A percentile compares a stretch with the other conserved stretches of the same genome.
phyloP scores from a whole-genome alignment of 2,329 filamentous ascomycete species.

The Ilyonectria robusta region DNA sequence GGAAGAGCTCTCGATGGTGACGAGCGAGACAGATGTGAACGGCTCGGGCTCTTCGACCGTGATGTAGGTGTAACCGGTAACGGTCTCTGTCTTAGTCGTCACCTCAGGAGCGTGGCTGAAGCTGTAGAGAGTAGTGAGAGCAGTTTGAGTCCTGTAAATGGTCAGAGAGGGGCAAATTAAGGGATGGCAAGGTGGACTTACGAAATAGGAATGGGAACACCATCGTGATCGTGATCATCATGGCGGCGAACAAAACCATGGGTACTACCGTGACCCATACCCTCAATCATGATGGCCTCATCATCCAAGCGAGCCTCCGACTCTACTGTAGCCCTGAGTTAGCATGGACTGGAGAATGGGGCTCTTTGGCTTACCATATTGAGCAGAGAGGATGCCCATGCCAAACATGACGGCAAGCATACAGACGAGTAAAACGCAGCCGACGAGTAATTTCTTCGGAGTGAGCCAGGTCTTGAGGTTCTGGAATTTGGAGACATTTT shows the following conservation, averaged over 20 bases:
- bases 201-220: conserved; percentile 53
- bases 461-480: conserved; percentile 29
- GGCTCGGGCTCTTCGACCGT: conserved; percentile 45
- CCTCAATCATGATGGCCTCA: background rate
- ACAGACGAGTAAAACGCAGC: conserved; percentile 24
- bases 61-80: conserved; percentile 49
- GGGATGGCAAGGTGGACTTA: conserved; percentile 41
- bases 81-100: conserved; percentile 41
- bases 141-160: conserved; percentile 51
- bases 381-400: conserved; percentile 47
- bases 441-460: conserved; percentile 34
- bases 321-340: conserved; percentile 23
- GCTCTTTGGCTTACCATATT: conserved; percentile 42
- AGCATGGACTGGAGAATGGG: conserved; percentile 1
- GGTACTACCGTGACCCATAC: background rate
- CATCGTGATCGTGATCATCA: conserved; percentile 14
- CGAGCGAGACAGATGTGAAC: conserved; percentile 43
- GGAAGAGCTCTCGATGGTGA: conserved; percentile 41
- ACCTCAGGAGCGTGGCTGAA: conserved; percentile 39
- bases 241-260: conserved; percentile 34
- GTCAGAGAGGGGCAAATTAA: conserved; percentile 23
- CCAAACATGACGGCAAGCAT: conserved; percentile 47
- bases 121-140: conserved; percentile 52
- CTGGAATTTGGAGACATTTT: conserved; percentile 14
- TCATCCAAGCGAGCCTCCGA: conserved; percentile 7